Percentiles rank a stretch among this genome's conserved stretches.
These are phyloP conservation scores for Trichocomaceae sp. DNA, from an alignment of 2,329 filamentous ascomycete genomes.

Conservation along the genomic window DNA sequence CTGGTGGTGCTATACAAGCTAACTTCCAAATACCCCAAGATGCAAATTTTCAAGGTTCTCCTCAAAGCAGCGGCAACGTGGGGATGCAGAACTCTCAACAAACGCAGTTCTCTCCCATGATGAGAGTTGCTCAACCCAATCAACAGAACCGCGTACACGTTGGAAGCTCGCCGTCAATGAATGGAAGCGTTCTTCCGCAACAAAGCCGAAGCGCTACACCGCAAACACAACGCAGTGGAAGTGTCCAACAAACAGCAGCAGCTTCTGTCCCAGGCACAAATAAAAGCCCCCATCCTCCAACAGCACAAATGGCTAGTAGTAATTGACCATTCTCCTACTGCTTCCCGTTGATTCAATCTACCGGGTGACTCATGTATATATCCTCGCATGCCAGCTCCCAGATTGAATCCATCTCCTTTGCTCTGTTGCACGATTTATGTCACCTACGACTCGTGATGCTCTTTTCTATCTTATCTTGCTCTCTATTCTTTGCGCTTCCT, in stretches of 20 bases:
- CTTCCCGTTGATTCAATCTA: background rate
- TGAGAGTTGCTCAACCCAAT: slow-evolving; percentile 45
- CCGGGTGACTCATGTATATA: background rate
- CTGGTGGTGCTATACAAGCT: slow-evolving; percentile 34
- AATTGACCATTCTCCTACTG: slow-evolving; percentile 19
- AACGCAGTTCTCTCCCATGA: slow-evolving; percentile 48
- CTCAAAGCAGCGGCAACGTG: slow-evolving; percentile 29
- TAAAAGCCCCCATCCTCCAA: slow-evolving; percentile 38
- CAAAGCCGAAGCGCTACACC: slow-evolving; percentile 42
- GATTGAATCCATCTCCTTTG: slow-evolving; percentile 2
- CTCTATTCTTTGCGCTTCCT: background rate
- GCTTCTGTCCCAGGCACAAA: slow-evolving; percentile 31
- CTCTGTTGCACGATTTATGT: slow-evolving; percentile 8
- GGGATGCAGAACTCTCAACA: slow-evolving; percentile 41
- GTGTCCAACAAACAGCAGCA: slow-evolving; percentile 33
- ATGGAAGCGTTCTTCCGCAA: slow-evolving; percentile 32
- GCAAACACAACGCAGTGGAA: slow-evolving; percentile 40
- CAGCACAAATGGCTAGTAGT: slow-evolving; percentile 35
- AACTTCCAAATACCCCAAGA: slow-evolving; percentile 38
- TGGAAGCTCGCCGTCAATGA: slow-evolving; percentile 40
- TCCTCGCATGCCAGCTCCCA: background rate
- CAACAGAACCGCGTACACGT: slow-evolving; percentile 37
- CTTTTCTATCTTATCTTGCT: background rate
- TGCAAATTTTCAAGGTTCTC: slow-evolving; percentile 28
- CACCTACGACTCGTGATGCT: slow-evolving; percentile 5